Conservation (phyloP, 2,329 filamentous ascomycete genomes). For the Penicillium sp. region DNA sequence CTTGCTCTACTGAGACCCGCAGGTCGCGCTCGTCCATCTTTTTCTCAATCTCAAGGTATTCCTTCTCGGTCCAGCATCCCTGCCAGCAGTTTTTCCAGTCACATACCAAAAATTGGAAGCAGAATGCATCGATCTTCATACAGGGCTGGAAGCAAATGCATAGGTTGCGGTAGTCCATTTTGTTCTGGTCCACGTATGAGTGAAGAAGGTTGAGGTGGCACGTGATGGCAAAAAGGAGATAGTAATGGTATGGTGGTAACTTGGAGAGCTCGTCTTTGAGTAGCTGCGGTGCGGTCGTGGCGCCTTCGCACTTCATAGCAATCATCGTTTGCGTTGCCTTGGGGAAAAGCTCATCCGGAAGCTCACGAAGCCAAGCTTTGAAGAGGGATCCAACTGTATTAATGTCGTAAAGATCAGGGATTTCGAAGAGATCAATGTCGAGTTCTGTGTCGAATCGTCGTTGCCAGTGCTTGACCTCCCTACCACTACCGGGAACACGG, state of each 20-base stretch:
- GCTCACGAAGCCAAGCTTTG: slow-evolving; percentile 89
- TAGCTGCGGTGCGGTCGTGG: slow-evolving; percentile 76
- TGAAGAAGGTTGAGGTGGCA: slow-evolving; percentile 90
- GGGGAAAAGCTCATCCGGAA: slow-evolving; percentile 92
- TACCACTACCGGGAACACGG: slow-evolving; percentile 83
- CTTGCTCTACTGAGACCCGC: slow-evolving; percentile 25
- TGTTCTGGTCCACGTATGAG: slow-evolving; percentile 91
- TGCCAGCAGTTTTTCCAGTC: slow-evolving; percentile 98
- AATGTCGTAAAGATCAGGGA: slow-evolving; percentile 86
- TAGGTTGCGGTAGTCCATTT: slow-evolving; percentile 94
- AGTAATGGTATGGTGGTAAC: slow-evolving; percentile 95
- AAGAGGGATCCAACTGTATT: slow-evolving; percentile 96
- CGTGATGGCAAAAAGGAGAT: slow-evolving; percentile 93
- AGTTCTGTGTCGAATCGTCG: slow-evolving; percentile 83
- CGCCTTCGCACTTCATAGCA: slow-evolving; percentile 72
- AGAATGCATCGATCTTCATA: slow-evolving; percentile 92
- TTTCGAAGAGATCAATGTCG: slow-evolving; percentile 86
- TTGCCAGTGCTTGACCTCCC: slow-evolving; percentile 91
- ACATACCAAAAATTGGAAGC: slow-evolving; percentile 91
- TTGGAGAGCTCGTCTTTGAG: slow-evolving; percentile 89
- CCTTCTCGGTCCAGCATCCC: slow-evolving; percentile 86
- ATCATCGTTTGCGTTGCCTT: slow-evolving; percentile 79
- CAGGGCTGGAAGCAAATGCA: slow-evolving; percentile 97
- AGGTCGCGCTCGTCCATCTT: slow-evolving; percentile 38
- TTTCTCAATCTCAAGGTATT: slow-evolving; percentile 63